phyloP scores from a whole-genome alignment of 371 early-diverging fungal species.

The Haplosporangium sp. region DNA sequence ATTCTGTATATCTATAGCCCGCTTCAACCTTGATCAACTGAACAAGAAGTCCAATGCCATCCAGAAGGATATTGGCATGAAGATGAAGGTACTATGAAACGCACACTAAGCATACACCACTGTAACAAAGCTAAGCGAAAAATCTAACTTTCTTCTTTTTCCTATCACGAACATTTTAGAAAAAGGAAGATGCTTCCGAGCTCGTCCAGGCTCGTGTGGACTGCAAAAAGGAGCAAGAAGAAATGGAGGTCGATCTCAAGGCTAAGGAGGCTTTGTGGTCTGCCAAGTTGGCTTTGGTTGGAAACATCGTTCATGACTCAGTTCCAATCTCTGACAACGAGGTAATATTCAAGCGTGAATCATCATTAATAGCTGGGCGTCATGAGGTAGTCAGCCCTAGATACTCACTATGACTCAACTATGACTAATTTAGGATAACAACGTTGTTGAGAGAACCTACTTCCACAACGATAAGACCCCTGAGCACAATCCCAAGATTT shows the following conservation, averaged over 20 bases:
- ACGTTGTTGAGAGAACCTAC: conserved; percentile 82
- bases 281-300: conserved; percentile 82
- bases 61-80: conserved; percentile 91
- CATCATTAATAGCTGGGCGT: too few relatives aligned
- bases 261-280: conserved; percentile 78
- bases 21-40: conserved; percentile 88
- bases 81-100: conserved; percentile 77
- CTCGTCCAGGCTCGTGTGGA: conserved; percentile 81
- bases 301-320: conserved; percentile 96
- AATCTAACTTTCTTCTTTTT: too few relatives aligned
- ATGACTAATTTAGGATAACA: conserved; percentile 73
- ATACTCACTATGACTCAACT: not conserved
- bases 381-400: not conserved
- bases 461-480: conserved; percentile 68
- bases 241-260: conserved; percentile 76
- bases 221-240: conserved; percentile 79
- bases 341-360: conserved; percentile 46
- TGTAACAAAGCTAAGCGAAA: not conserved
- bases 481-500: conserved; percentile 76
- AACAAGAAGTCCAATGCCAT: conserved; percentile 93
- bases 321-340: conserved; percentile 94
- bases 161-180: conserved; percentile 32
- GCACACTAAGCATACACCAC: not conserved
- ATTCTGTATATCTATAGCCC: conserved; percentile 59
- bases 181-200: conserved; percentile 89